Evolutionary conservation across 805 yeast genomes (phyloP).

Genomic region (Candida tallmaniae): DNA sequence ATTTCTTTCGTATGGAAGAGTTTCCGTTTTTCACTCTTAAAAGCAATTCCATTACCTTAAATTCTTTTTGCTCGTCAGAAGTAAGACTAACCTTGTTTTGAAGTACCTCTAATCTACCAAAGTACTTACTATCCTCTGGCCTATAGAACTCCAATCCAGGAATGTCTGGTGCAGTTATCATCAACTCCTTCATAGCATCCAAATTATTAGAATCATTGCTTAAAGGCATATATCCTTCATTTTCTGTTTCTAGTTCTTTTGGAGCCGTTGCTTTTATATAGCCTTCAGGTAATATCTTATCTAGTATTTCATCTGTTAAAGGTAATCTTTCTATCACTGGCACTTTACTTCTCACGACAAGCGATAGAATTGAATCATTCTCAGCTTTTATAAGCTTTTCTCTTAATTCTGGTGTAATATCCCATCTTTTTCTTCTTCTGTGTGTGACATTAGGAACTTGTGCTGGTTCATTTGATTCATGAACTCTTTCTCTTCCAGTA

Average conservation of each 20-base stretch:
- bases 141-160: slow-evolving; percentile 65
- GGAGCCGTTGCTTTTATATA: slow-evolving; percentile 45
- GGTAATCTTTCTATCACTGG: slow-evolving; percentile 27
- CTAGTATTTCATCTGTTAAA: slow-evolving; percentile 44
- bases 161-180: slow-evolving; percentile 35
- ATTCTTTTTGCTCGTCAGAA: slow-evolving; percentile 52
- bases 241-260: background rate
- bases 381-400: slow-evolving; percentile 10
- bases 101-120: slow-evolving; percentile 48
- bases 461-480: background rate
- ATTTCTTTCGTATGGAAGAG: slow-evolving; percentile 59
- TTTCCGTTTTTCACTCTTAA: slow-evolving; percentile 76
- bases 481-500: too few species aligned
- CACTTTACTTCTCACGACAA: slow-evolving; percentile 10
- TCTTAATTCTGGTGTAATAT: slow-evolving; percentile 36
- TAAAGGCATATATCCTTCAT: slow-evolving; percentile 43
- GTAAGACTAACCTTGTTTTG: slow-evolving; percentile 25
- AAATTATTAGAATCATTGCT: slow-evolving; percentile 24
- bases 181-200: slow-evolving; percentile 16
- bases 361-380: background rate
- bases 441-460: too few species aligned
- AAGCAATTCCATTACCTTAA: slow-evolving; percentile 57
- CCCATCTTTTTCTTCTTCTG: slow-evolving; percentile 45
- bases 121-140: slow-evolving; percentile 66
- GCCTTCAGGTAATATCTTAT: slow-evolving; percentile 49